Base-by-base conservation (phyloP, 148 eudicot genomes). In the Mesembryanthemum crystallinum region DNA sequence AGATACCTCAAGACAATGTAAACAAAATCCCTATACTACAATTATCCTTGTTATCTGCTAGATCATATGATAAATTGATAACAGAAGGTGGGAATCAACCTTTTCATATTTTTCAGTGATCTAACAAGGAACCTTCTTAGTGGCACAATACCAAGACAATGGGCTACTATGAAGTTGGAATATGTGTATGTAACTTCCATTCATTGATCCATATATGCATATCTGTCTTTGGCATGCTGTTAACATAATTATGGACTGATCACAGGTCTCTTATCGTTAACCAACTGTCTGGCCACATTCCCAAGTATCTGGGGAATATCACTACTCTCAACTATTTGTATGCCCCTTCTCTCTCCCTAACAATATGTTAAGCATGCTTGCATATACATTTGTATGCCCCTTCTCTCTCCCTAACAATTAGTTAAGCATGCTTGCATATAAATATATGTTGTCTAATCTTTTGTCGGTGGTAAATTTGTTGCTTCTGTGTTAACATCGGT, bases 91-190 rank as follows among this genome's bases (percentile, higher is more conserved):
- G 85, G 88, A 79, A 73, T 33, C 61, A 67, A 65, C 14, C 29
- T 72, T 43, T 21, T 24, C 51, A 21, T 25, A 33, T 68, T 71
- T 74, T 68, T 23, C 77, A 82, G 85, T 51, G 79, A 82, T 78
- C 52, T 83, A 59, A 52, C 80, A 57, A 79, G 86, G 77, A 83
- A 83, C 78, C 82, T 76, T 68, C 83, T 83, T 35, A 73, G 72
- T 43, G 86, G 86, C 49, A 76, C 73, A 24, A 83, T 83, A 76
- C 86, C 86, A 64, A 43, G 63, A 79, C 83, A 80, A 76, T 83
- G 86, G 86, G 81, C 78, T 57, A 42, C 77, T 28, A 52, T 77
- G 78, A 76, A 77, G 39, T 73, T 83, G 78, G 59, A 73, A 71
- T 76, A 76, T 69, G 8, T 83, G 86, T 83, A 79, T 12, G 86